phyloP scores from a whole-genome alignment of 2,329 filamentous ascomycete species.

The Colletotrichum chrysophilum region DNA sequence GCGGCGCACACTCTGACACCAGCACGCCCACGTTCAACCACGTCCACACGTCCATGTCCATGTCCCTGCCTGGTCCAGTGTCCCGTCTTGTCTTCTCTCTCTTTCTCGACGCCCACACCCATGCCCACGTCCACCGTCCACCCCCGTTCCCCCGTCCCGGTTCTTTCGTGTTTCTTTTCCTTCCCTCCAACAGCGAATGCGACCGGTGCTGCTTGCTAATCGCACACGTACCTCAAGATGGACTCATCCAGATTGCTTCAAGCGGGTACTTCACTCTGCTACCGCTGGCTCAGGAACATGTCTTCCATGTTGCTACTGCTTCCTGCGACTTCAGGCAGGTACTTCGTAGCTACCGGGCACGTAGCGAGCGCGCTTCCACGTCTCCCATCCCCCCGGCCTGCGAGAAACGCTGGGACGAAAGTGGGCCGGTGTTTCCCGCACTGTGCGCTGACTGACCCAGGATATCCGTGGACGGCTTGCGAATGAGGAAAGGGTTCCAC shows the following conservation, averaged over 20 bases:
- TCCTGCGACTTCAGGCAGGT: not conserved
- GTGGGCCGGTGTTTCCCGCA: not conserved
- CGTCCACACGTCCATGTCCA: not conserved
- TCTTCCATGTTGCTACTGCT: not conserved
- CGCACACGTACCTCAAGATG: not conserved
- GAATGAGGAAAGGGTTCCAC: slow-evolving; percentile 9
- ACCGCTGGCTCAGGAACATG: not conserved
- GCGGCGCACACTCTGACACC: slow-evolving; percentile 22
- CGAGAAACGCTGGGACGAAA: slow-evolving; percentile 1
- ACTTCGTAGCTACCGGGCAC: not conserved
- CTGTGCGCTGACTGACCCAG: not conserved
- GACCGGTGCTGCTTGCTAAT: not conserved
- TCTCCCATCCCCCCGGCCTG: not conserved
- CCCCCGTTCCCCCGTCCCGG: not conserved
- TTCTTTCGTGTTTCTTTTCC: not conserved
- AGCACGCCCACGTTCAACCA: slow-evolving; percentile 6
- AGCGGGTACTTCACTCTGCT: not conserved
- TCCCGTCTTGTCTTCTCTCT: not conserved
- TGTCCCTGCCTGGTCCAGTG: not conserved
- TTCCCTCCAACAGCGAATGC: not conserved
- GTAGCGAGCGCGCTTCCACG: not conserved
- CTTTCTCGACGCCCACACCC: not conserved
- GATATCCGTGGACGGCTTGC: not conserved
- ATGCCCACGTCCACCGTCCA: not conserved
- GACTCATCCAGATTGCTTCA: not conserved